Conservation (phyloP, 2,329 filamentous ascomycete genomes). For the Aspergillus texensis region DNA sequence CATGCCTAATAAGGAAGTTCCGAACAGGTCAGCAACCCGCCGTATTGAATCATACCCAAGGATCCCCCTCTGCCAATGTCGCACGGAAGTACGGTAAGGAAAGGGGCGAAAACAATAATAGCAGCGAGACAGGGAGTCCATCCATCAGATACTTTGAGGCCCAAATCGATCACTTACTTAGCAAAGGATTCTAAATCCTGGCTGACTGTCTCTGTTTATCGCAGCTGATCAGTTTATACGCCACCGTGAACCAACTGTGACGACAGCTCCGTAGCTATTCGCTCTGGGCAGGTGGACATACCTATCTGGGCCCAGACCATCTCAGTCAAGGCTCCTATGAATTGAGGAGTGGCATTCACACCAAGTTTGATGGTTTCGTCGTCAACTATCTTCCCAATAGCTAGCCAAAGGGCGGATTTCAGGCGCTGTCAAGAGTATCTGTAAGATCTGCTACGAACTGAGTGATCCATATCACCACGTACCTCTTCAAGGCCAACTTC, state of each 20-base stretch:
- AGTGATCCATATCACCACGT: conserved; percentile 10
- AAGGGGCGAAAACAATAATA: neutral
- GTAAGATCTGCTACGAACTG: neutral
- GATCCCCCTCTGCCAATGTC: neutral
- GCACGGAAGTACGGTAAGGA: neutral
- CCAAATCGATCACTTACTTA: conserved; percentile 41
- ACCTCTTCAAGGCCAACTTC: conserved; percentile 40
- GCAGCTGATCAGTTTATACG: conserved; percentile 12
- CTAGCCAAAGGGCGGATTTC: conserved; percentile 83
- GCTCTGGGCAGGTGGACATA: conserved; percentile 43
- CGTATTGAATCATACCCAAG: neutral
- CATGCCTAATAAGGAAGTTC: conserved; percentile 65
- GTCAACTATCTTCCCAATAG: conserved; percentile 85
- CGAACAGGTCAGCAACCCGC: conserved; percentile 5
- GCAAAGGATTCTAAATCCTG: conserved; percentile 68
- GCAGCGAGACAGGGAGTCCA: neutral
- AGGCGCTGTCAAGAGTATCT: conserved; percentile 61
- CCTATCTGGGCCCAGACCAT: conserved; percentile 86
- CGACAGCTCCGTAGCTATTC: neutral
- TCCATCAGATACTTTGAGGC: neutral
- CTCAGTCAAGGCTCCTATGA: conserved; percentile 82
- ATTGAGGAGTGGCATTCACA: conserved; percentile 87
- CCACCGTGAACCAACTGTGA: neutral
- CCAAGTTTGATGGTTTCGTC: conserved; percentile 73
- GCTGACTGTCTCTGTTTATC: conserved; percentile 52